Evolutionary conservation across 2,329 filamentous ascomycete species (phyloP).

Genomic region (Leptographium galeiforme): DNA sequence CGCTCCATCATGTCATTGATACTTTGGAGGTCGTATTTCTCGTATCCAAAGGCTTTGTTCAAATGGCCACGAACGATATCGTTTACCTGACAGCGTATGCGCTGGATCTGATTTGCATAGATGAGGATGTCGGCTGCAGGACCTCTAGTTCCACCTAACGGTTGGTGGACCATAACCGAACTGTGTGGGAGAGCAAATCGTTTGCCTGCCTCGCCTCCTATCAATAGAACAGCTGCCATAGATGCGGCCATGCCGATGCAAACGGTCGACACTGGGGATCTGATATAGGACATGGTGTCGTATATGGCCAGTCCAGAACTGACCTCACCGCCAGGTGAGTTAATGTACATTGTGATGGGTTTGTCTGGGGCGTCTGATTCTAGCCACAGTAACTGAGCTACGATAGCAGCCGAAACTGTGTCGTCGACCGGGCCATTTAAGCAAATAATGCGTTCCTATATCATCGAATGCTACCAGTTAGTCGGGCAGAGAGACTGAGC

Average conservation of each 20-base stretch:
- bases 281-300: conserved; percentile 97
- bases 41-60: conserved; percentile 59
- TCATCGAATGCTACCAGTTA: neutral
- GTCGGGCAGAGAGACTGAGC: neutral
- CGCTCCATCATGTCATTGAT: conserved; percentile 94
- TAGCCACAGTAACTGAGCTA: conserved; percentile 92
- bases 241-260: conserved; percentile 89
- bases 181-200: conserved; percentile 85
- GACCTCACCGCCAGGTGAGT: conserved; percentile 87
- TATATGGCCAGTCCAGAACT: conserved; percentile 85
- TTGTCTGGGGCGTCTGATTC: conserved; percentile 94
- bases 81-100: conserved; percentile 75
- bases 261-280: conserved; percentile 82
- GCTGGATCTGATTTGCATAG: conserved; percentile 90
- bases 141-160: conserved; percentile 57
- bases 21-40: conserved; percentile 67
- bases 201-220: conserved; percentile 73
- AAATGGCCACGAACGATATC: conserved; percentile 79
- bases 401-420: conserved; percentile 79
- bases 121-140: conserved; percentile 78
- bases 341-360: conserved; percentile 95
- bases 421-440: conserved; percentile 88
- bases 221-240: conserved; percentile 83
- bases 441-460: conserved; percentile 80
- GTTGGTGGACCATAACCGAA: conserved; percentile 95